Base-by-base conservation (phyloP, 2,329 filamentous ascomycete species). In the Phialemoniopsis sp. region DNA sequence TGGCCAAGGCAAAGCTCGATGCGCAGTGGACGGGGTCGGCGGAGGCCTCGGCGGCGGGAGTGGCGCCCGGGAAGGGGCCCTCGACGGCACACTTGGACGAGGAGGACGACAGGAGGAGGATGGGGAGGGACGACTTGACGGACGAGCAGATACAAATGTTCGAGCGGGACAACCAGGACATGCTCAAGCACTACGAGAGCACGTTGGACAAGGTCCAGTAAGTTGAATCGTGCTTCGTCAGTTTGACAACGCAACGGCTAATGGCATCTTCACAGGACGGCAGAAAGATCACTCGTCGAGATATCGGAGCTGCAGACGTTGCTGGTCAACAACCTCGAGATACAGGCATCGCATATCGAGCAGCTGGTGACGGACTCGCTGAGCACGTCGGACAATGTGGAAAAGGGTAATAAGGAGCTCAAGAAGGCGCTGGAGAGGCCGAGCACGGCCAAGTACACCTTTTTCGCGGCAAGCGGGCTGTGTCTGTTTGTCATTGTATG, bases 191-290 rank as follows among this genome's bases (percentile, higher is more conserved):
- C 63, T 95, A 94, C 62, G 89, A 96, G 62, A 89, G 86, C 64
- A 89, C 87, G n/a, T 69, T 97, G 58, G 85, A 90, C 61, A 93
- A 97, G 74, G 89, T 97, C 49, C 87, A 85, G 87, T 94, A 77
- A 39, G 86, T 75, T 14, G 16, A 10, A 37, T 5, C 26, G 7
- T 42, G 44, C 44, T n/a, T 26, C 21, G 6, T 26, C 21, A 6
- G 6, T 26, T 6, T 10, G 21, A 26, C 6, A 17, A 12, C n/a
- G 43, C 29, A 32, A 13, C 13, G 8, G 33, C 32, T 38, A 21
- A 44, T 19, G 3, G 10, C 10, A n/a, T 32, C 26, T 16, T 18
- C 26, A 43, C 54, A 95, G 88, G 55, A 86, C 85, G 18, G 89
- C 89, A 0, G 89, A 98, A 60, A 88, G 87, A 58, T 95, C 89